These are phyloP conservation scores for Aspergillus quadricinctus DNA, from an alignment of 2,329 filamentous ascomycete species.

Conservation along the genomic window DNA sequence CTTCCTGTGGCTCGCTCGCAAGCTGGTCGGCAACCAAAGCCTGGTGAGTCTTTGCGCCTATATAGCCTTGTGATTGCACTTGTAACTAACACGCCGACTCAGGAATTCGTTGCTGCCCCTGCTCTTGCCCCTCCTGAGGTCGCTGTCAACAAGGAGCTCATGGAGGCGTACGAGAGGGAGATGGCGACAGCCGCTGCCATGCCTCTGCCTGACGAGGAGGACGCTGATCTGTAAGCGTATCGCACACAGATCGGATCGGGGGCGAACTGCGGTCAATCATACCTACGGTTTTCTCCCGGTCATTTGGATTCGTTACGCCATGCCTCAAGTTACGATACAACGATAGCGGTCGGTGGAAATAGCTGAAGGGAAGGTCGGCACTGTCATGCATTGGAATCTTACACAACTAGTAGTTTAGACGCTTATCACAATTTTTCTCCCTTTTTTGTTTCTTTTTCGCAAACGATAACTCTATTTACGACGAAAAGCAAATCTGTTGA, in stretches of 20 bases:
- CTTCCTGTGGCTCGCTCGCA: conserved; percentile 98
- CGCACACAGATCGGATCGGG: conserved; percentile 9
- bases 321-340: conserved; percentile 35
- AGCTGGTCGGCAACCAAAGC: conserved; percentile 89
- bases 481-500: not conserved
- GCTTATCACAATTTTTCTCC: conserved; percentile 24
- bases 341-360: conserved; percentile 30
- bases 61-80: conserved; percentile 15
- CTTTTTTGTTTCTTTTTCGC: conserved; percentile 11
- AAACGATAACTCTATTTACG: conserved; percentile 21
- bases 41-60: conserved; percentile 57
- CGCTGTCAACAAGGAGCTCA: conserved; percentile 75
- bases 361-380: conserved; percentile 29
- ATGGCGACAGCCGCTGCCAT: conserved; percentile 74
- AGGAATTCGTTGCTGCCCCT: conserved; percentile 96
- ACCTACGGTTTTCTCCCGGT: conserved; percentile 4
- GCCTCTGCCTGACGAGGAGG: conserved; percentile 93
- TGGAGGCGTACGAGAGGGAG: conserved; percentile 80
- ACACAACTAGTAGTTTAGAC: conserved; percentile 26
- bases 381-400: conserved; percentile 32
- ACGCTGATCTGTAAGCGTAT: conserved; percentile 54
- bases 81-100: conserved; percentile 14
- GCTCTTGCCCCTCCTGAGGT: conserved; percentile 93
- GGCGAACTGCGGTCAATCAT: conserved; percentile 5
- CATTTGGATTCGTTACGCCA: conserved; percentile 21